phyloP scores from a whole-genome alignment of 495 filamentous ascomycete genomes.

The Xylaria sp. region DNA sequence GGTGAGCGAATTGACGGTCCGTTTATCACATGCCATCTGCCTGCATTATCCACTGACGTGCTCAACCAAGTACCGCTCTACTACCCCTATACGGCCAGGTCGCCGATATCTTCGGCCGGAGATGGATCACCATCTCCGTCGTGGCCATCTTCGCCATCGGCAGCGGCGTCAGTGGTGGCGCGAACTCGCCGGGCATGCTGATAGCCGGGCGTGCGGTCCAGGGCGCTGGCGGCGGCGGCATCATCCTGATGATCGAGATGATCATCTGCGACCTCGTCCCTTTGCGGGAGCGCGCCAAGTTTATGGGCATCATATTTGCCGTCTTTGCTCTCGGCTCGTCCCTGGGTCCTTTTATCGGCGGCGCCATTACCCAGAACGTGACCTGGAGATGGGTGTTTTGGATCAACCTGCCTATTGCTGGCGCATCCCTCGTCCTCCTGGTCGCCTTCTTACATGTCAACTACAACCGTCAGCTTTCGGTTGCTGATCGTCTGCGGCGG shows the following conservation, averaged over 20 bases:
- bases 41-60: no score
- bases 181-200: conserved; percentile 62
- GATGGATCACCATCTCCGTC: conserved; percentile 38
- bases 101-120: conserved; percentile 53
- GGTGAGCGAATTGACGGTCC: no score
- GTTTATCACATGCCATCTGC: no score
- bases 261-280: conserved; percentile 76
- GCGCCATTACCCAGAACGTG: conserved; percentile 61
- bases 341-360: conserved; percentile 73
- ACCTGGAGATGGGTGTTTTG: conserved; percentile 51
- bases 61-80: no score
- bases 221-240: conserved; percentile 76
- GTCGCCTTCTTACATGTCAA: conserved; percentile 39
- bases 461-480: conserved; percentile 13
- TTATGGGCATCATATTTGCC: conserved; percentile 55
- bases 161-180: conserved; percentile 48
- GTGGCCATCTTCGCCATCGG: conserved; percentile 49
- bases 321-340: conserved; percentile 69
- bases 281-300: conserved; percentile 65
- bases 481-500: conserved; percentile 19
- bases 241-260: conserved; percentile 76
- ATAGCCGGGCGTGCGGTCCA: conserved; percentile 76
- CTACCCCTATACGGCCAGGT: conserved; percentile 38
- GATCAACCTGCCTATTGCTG: conserved; percentile 44
- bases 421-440: conserved; percentile 29